These are phyloP conservation scores for Pseudotulostoma volvatum DNA, from an alignment of 495 filamentous ascomycete genomes.

Conservation along the genomic window DNA sequence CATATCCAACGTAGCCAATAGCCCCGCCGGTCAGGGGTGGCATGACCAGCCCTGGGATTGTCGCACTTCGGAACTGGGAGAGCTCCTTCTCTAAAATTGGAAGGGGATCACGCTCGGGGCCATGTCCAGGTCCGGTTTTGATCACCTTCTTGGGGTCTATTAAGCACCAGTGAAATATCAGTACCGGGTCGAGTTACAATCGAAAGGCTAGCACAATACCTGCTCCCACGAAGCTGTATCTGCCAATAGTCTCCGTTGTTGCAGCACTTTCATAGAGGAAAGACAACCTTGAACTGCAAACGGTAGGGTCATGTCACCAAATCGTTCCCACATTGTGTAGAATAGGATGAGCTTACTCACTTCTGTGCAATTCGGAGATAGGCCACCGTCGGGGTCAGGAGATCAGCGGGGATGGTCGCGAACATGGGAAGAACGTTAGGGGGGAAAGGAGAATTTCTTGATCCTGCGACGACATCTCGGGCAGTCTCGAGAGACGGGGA, in stretches of 20 bases:
- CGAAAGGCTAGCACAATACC: slow-evolving; percentile 28
- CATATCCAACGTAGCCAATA: slow-evolving; percentile 92
- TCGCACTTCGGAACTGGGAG: slow-evolving; percentile 53
- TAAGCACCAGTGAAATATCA: slow-evolving; percentile 1
- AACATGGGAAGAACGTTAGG: slow-evolving; percentile 79
- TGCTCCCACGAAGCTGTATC: slow-evolving; percentile 89
- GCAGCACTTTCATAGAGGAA: slow-evolving; percentile 93
- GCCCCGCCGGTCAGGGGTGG: slow-evolving; percentile 82
- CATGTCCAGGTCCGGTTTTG: slow-evolving; percentile 76
- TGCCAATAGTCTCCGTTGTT: slow-evolving; percentile 73
- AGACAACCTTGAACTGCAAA: slow-evolving; percentile 27
- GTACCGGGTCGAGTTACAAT: slow-evolving; percentile 2
- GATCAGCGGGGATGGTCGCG: slow-evolving; percentile 73
- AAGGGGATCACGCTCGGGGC: slow-evolving; percentile 65
- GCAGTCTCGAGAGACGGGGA: slow-evolving; percentile 29
- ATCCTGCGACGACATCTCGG: slow-evolving; percentile 34
- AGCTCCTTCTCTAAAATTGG: slow-evolving; percentile 67
- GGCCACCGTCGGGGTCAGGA: slow-evolving; percentile 77
- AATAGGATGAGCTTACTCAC: no score
- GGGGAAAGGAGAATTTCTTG: slow-evolving; percentile 32
- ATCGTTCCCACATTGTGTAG: no score
- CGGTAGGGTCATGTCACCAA: slow-evolving; percentile 6
- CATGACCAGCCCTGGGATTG: slow-evolving; percentile 61
- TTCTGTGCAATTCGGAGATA: slow-evolving; percentile 75
- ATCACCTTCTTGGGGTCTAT: slow-evolving; percentile 69